phyloP scores from a whole-genome alignment of 495 filamentous ascomycete species.

The Neurospora sublineolata region DNA sequence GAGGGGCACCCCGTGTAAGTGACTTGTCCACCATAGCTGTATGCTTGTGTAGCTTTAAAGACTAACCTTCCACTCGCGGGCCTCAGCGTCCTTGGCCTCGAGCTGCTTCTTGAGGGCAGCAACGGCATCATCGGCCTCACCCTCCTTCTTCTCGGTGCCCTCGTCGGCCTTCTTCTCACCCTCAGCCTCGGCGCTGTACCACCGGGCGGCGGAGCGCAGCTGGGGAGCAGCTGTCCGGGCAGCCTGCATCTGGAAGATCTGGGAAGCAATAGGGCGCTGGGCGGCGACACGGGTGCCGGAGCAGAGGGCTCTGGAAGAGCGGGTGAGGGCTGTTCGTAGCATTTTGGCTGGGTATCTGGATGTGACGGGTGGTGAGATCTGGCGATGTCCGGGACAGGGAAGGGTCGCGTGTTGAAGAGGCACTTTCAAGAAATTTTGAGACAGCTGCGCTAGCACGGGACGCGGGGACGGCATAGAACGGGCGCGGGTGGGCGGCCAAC shows the following conservation, averaged over 20 bases:
- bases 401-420: background rate
- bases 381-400: background rate
- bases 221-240: conserved; percentile 14
- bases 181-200: conserved; percentile 36
- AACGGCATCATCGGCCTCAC: conserved; percentile 17
- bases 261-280: conserved; percentile 19
- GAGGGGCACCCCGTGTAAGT: background rate
- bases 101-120: conserved; percentile 51
- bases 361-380: background rate
- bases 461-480: background rate
- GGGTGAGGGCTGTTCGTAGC: conserved; percentile 31
- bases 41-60: background rate
- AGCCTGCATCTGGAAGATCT: conserved; percentile 19
- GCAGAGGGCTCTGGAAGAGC: conserved; percentile 28
- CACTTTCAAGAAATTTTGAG: conserved; percentile 8
- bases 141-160: conserved; percentile 18
- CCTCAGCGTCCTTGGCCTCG: conserved; percentile 74
- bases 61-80: conserved; percentile 73
- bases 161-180: conserved; percentile 16
- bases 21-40: background rate
- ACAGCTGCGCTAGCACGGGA: background rate
- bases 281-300: conserved; percentile 14
- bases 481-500: background rate
- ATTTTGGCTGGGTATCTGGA: conserved; percentile 20
- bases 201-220: conserved; percentile 22